Conservation (phyloP, 345 rosid species). For the Litchi chinensis region DNA sequence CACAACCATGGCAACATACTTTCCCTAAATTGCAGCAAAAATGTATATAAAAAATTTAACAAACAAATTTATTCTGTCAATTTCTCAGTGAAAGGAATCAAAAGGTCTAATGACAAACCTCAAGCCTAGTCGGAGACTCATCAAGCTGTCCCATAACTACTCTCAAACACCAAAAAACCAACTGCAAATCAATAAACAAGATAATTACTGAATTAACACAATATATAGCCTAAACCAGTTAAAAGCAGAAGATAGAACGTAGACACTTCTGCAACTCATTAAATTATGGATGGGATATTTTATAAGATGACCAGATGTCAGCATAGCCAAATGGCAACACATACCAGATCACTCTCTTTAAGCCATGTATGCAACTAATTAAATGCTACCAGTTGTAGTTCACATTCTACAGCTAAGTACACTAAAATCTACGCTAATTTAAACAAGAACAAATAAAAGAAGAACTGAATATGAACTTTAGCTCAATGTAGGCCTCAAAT, state of each 20-base stretch:
- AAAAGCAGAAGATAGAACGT: neutral
- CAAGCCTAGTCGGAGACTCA: conserved; percentile 26
- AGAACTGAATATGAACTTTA: too few relatives aligned
- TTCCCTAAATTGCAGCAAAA: conserved; percentile 52
- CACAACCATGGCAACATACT: conserved; percentile 54
- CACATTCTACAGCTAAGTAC: neutral
- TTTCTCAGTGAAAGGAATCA: neutral
- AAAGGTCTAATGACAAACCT: conserved; percentile 34
- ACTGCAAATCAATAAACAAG: conserved; percentile 1
- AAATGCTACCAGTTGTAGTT: neutral
- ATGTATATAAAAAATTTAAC: neutral
- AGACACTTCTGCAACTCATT: neutral
- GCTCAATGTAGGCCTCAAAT: too few relatives aligned
- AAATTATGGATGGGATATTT: neutral
- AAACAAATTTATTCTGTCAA: neutral
- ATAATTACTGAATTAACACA: neutral
- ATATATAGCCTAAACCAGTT: conserved; percentile 1
- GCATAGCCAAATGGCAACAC: neutral
- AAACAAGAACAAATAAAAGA: too few relatives aligned
- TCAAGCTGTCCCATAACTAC: conserved; percentile 29
- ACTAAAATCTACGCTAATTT: too few relatives aligned
- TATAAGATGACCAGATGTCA: too few relatives aligned
- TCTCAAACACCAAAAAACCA: conserved; percentile 11
- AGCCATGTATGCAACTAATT: neutral
- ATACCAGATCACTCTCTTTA: neutral